phyloP scores from a whole-genome alignment of 2,329 filamentous ascomycete species.

The Pseudofabraea citricarpa region DNA sequence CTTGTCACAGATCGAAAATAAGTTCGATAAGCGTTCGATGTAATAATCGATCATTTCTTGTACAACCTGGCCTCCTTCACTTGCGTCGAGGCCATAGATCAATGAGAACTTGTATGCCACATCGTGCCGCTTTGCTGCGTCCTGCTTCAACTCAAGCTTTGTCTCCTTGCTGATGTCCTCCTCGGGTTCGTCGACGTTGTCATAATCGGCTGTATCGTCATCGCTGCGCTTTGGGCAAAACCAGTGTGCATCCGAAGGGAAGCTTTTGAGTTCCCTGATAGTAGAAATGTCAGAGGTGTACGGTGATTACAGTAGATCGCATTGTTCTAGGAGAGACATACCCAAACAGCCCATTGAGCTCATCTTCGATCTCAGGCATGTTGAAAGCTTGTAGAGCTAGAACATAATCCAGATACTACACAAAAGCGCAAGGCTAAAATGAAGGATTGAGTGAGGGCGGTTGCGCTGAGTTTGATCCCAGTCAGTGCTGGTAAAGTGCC shows the following conservation, averaged over 20 bases:
- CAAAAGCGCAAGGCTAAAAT: no score
- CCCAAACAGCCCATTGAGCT: conserved; percentile 25
- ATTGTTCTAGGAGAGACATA: conserved; percentile 8
- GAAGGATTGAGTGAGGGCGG: no score
- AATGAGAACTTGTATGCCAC: conserved; percentile 64
- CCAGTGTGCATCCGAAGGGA: conserved; percentile 47
- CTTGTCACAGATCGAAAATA: conserved; percentile 59
- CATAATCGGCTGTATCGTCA: conserved; percentile 61
- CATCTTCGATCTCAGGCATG: conserved; percentile 26
- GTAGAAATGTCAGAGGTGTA: background rate
- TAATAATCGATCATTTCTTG: conserved; percentile 54
- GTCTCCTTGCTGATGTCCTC: conserved; percentile 43
- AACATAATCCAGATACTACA: no score
- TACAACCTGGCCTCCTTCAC: conserved; percentile 40
- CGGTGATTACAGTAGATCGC: background rate
- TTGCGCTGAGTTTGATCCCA: no score
- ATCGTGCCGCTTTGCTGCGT: conserved; percentile 51
- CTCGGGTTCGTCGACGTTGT: conserved; percentile 44
- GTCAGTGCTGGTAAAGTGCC: no score
- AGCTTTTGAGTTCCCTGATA: conserved; percentile 24
- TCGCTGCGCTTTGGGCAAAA: conserved; percentile 62
- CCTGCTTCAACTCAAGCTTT: conserved; percentile 48
- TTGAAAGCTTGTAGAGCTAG: no score
- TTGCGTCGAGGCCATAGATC: conserved; percentile 61
- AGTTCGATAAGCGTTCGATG: conserved; percentile 48